Evolutionary conservation across 2,329 filamentous ascomycete genomes (phyloP), one percentile per base, ranked within the genome.

Genomic region (Fusarium redolens): DNA sequence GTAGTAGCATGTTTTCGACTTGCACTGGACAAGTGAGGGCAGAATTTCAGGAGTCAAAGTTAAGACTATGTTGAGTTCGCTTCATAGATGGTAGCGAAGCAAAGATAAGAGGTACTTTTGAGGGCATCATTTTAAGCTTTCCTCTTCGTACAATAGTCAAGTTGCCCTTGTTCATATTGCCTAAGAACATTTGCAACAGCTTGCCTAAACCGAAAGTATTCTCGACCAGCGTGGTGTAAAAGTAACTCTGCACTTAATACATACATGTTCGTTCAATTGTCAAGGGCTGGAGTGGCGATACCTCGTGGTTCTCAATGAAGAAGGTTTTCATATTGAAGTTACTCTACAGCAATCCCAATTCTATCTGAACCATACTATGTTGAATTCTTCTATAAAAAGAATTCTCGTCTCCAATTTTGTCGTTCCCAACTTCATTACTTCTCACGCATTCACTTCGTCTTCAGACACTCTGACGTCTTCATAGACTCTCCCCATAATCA

Each of bases 341-440:
- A 40, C 33, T 12, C 3, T 22, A 10, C 10, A 9, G 6, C 4
- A 9, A 37, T 37, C 13, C 1, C 12, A 54, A 40, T 25, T 5
- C 10, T 40, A 28, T 20, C 18, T 10, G 18, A 20, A 54, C 18
- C 9, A 37, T 28, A 17, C 8, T 17, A 10, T 9, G 15, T 28
- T 17, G 2, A 54, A 28, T 8, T 17, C 6, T 37, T 37, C 48
- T 37, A 52, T 15, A 6, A 25, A n/a, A 52, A n/a, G 13, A 5
- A 15, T 20, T n/a, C 4, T 13, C 22, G 8, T 4, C 7, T n/a
- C 20, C 14, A 3, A 12, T 28, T 3, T 8, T 28, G 3, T 1
- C 17, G 10, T 22, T 35, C 5, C 33, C 2, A 51, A 17, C 25
- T 7, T 9, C 17, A 9, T 28, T 13, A 5, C 11, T 28, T n/a